phyloP scores from a whole-genome alignment of 371 early-diverging fungal genomes.

The Mortierella sp. region DNA sequence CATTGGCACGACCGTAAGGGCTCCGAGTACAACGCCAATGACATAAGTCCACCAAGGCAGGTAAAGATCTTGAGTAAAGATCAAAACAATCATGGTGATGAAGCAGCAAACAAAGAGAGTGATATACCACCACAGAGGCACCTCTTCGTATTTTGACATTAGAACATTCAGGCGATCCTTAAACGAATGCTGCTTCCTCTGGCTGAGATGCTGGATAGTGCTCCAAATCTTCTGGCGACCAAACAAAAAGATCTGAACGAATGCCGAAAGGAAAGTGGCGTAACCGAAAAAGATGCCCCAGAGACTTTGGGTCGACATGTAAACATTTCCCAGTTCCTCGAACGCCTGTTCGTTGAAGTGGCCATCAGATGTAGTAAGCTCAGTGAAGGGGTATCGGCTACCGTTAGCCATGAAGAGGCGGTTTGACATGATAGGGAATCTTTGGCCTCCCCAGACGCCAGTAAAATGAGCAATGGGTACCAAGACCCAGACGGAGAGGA shows the following conservation, averaged over 20 bases:
- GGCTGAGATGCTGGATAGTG: slow-evolving; percentile 37
- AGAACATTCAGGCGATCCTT: slow-evolving; percentile 54
- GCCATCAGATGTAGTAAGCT: slow-evolving; percentile 33
- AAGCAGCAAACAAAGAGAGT: slow-evolving; percentile 47
- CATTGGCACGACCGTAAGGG: slow-evolving; percentile 53
- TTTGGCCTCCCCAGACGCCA: slow-evolving; percentile 41
- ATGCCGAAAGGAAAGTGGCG: slow-evolving; percentile 54
- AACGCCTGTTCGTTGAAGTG: slow-evolving; percentile 34
- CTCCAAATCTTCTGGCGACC: slow-evolving; percentile 51
- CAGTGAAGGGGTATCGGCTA: slow-evolving; percentile 40
- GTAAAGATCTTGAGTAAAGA: slow-evolving; percentile 51
- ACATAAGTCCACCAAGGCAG: slow-evolving; percentile 58
- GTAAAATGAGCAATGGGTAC: slow-evolving; percentile 52
- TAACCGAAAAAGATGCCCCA: slow-evolving; percentile 59
- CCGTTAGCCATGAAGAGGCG: slow-evolving; percentile 49
- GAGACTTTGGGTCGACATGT: slow-evolving; percentile 55
- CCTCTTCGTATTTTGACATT: slow-evolving; percentile 52
- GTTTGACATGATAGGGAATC: slow-evolving; percentile 50
- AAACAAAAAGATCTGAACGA: slow-evolving; percentile 56
- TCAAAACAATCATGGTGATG: slow-evolving; percentile 51
- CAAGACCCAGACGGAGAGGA: slow-evolving; percentile 53
- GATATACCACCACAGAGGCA: slow-evolving; percentile 55
- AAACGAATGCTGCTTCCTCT: slow-evolving; percentile 39
- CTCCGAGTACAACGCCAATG: slow-evolving; percentile 50
- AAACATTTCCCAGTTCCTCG: slow-evolving; percentile 44